phyloP scores from a whole-genome alignment of 2,329 filamentous ascomycete species.

The Stagonosporopsis rhizophila region DNA sequence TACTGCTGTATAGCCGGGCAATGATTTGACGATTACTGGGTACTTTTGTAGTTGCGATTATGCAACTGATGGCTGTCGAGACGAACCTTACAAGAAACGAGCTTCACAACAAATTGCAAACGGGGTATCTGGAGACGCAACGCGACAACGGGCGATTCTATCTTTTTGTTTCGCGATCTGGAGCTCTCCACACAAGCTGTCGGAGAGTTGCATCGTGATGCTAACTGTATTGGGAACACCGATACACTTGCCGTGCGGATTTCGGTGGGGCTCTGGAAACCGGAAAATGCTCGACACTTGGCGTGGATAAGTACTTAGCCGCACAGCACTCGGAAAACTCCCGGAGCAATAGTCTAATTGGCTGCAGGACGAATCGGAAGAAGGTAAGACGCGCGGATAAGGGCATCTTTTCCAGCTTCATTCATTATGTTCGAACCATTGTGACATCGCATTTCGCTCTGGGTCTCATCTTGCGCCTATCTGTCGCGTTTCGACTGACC shows the following conservation, averaged over 20 bases:
- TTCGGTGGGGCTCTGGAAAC: slow-evolving; percentile 32
- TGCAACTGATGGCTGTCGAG: background rate
- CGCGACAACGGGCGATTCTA: slow-evolving; percentile 20
- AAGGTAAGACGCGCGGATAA: slow-evolving; percentile 15
- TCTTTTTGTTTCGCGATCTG: slow-evolving; percentile 35
- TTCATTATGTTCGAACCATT: slow-evolving; percentile 1
- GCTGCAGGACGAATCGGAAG: slow-evolving; percentile 13
- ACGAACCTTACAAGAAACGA: background rate
- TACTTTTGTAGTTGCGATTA: background rate
- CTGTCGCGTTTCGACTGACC: background rate
- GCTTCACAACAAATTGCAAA: slow-evolving; percentile 2
- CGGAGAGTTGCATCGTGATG: slow-evolving; percentile 30
- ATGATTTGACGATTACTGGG: background rate
- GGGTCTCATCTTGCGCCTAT: background rate
- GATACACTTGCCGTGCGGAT: slow-evolving; percentile 44
- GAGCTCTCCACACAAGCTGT: slow-evolving; percentile 42
- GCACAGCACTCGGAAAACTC: slow-evolving; percentile 22
- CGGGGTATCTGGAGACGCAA: slow-evolving; percentile 4
- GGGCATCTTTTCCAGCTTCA: slow-evolving; percentile 32
- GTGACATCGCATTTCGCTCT: slow-evolving; percentile 8
- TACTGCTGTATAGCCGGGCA: background rate
- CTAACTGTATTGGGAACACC: slow-evolving; percentile 36
- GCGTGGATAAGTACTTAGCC: slow-evolving; percentile 40
- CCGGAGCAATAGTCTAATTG: slow-evolving; percentile 24
- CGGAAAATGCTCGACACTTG: slow-evolving; percentile 35